Percentiles rank a stretch among this genome's conserved stretches.
phyloP scores from a whole-genome alignment of 164 flowering plant genomes.

The Buxus sempervirens region DNA sequence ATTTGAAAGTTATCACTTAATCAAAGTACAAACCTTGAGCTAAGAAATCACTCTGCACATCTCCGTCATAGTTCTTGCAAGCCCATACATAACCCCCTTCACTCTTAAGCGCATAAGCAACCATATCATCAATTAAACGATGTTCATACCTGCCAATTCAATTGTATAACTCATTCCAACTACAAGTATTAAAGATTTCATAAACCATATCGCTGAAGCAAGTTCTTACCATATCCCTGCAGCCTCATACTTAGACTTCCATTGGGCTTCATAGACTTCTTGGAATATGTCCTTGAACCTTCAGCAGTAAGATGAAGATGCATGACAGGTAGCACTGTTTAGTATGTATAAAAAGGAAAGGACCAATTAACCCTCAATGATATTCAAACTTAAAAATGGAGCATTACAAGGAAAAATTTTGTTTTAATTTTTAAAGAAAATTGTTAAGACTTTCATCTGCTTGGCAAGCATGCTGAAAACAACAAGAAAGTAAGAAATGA shows the following conservation, averaged over 20 bases:
- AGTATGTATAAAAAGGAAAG: not conserved
- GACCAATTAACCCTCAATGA: not conserved
- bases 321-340: not conserved
- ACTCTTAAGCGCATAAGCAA: constrained; percentile 94
- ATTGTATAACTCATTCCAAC: constrained; percentile 1
- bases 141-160: constrained; percentile 76
- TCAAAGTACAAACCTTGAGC: constrained; percentile 68
- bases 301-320: constrained; percentile 7
- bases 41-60: too few species aligned
- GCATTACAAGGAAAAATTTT: not conserved
- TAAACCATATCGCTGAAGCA: not conserved
- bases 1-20: not conserved
- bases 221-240: constrained; percentile 76
- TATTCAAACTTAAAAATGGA: too few species aligned
- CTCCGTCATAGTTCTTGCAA: too few species aligned
- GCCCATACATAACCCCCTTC: constrained; percentile 99
- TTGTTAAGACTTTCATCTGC: not conserved
- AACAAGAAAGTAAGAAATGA: not conserved
- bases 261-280: constrained; percentile 68
- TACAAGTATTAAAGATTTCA: not conserved
- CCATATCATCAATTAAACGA: constrained; percentile 98
- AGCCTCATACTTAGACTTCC: constrained; percentile 79
- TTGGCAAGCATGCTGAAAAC: not conserved
- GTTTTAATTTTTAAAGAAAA: not conserved
- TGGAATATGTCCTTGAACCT: constrained; percentile 87